These are phyloP conservation scores for Chaetomium tenue DNA, from an alignment of 495 filamentous ascomycete species.

Conservation along the genomic window DNA sequence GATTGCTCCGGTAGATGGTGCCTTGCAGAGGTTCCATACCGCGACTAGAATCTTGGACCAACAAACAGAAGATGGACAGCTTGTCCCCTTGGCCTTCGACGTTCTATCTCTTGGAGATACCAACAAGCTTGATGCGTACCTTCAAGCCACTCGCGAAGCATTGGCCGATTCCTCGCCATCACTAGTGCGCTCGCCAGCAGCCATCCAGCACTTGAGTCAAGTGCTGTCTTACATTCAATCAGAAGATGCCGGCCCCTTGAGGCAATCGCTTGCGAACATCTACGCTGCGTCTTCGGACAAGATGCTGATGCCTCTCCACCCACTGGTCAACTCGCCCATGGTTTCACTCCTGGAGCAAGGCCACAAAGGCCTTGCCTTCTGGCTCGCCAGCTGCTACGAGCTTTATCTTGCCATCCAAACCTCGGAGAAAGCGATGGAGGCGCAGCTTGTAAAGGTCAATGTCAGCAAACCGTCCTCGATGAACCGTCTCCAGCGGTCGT, in stretches of 20 bases:
- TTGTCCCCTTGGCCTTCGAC: constrained; percentile 36
- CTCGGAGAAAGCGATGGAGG: constrained; percentile 32
- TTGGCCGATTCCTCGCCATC: constrained; percentile 15
- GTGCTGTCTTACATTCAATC: constrained; percentile 31
- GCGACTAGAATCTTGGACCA: constrained; percentile 25
- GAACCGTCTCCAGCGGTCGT: constrained; percentile 68
- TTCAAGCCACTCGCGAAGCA: constrained; percentile 21
- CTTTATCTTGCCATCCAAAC: constrained; percentile 46
- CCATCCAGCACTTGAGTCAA: constrained; percentile 20
- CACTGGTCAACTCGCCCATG: constrained; percentile 61
- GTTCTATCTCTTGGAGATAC: constrained; percentile 41
- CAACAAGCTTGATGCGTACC: constrained; percentile 33
- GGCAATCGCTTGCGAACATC: constrained; percentile 28
- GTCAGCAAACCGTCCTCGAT: constrained; percentile 58
- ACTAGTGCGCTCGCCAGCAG: constrained; percentile 25
- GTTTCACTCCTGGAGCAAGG: constrained; percentile 40
- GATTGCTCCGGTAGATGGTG: constrained; percentile 46
- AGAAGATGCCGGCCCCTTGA: constrained; percentile 30
- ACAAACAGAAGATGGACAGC: constrained; percentile 21
- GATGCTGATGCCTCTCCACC: constrained; percentile 58
- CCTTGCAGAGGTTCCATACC: constrained; percentile 39
- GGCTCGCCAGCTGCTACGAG: constrained; percentile 52
- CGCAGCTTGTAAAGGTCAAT: constrained; percentile 37
- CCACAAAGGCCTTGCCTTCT: constrained; percentile 39
- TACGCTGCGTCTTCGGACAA: constrained; percentile 29